phyloP scores from a whole-genome alignment of 2,329 filamentous ascomycete species.

The Aureobasidium subglaciale region DNA sequence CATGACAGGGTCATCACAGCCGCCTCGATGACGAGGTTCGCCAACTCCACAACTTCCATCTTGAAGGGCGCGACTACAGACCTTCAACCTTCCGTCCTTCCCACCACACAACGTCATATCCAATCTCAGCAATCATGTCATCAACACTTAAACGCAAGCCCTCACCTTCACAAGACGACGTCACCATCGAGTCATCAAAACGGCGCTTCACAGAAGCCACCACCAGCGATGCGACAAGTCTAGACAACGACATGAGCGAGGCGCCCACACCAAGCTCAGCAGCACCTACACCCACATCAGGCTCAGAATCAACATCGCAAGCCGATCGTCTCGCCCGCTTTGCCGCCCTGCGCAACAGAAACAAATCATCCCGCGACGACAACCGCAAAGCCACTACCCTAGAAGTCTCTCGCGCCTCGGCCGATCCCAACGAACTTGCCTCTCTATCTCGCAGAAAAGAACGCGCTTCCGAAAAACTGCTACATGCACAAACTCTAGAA shows the following conservation, averaged over 20 bases:
- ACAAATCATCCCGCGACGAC: constrained; percentile 48
- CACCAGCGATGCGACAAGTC: not conserved
- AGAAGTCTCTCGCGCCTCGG: constrained; percentile 71
- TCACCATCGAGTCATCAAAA: constrained; percentile 26
- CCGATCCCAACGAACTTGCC: constrained; percentile 69
- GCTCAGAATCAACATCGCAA: constrained; percentile 17
- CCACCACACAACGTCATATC: not conserved
- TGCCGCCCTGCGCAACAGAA: constrained; percentile 74
- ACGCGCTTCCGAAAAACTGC: constrained; percentile 81
- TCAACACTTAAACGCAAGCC: constrained; percentile 30
- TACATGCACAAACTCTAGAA: constrained; percentile 85
- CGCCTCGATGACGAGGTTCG: not conserved
- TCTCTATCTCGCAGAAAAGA: constrained; percentile 79
- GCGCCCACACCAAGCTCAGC: constrained; percentile 15
- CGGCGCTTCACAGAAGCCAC: constrained; percentile 27
- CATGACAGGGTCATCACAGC: not conserved
- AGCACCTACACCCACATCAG: constrained; percentile 18
- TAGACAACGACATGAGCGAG: constrained; percentile 3
- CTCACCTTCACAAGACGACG: constrained; percentile 29
- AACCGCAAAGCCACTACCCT: constrained; percentile 80
- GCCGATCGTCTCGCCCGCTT: constrained; percentile 69
- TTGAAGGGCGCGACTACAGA: not conserved
- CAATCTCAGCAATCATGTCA: constrained; percentile 21
- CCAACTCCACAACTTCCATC: not conserved
- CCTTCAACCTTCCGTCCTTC: not conserved